Evolutionary conservation across 2,329 filamentous ascomycete species (phyloP).

Genomic region (Alternaria sp.): DNA sequence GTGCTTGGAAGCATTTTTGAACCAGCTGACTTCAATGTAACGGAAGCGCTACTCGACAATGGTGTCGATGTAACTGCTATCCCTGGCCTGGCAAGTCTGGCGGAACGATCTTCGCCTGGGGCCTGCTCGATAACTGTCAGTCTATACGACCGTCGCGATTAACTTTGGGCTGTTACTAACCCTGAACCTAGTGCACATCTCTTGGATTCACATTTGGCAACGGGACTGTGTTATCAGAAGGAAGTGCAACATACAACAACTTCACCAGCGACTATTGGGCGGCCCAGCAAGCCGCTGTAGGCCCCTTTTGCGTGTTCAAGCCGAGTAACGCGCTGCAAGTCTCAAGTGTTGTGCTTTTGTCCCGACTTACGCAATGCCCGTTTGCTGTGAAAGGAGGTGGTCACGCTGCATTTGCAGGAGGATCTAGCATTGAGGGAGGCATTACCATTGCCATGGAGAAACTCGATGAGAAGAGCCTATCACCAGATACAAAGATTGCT

Average conservation of each 20-base stretch:
- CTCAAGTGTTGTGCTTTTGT: conserved; percentile 32
- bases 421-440: conserved; percentile 45
- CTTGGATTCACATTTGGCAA: conserved; percentile 25
- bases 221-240: conserved; percentile 24
- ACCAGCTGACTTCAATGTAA: conserved; percentile 30
- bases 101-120: conserved; percentile 13
- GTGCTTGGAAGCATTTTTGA: conserved; percentile 25
- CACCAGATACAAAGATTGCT: conserved; percentile 33
- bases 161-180: not conserved
- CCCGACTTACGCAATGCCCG: conserved; percentile 41
- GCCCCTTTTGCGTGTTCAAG: conserved; percentile 42
- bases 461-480: conserved; percentile 34
- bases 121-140: conserved; percentile 36
- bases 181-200: conserved; percentile 28
- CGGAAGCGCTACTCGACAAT: conserved; percentile 28
- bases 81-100: conserved; percentile 23
- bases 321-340: conserved; percentile 31
- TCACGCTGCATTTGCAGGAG: conserved; percentile 39
- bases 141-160: conserved; percentile 4
- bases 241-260: conserved; percentile 28
- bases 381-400: conserved; percentile 54
- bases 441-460: conserved; percentile 43
- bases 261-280: conserved; percentile 40
- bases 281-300: conserved; percentile 33
- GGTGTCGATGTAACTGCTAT: conserved; percentile 31